Conservation (phyloP, 1,139 yeast species). For the Debaryomyces subglobosus region DNA sequence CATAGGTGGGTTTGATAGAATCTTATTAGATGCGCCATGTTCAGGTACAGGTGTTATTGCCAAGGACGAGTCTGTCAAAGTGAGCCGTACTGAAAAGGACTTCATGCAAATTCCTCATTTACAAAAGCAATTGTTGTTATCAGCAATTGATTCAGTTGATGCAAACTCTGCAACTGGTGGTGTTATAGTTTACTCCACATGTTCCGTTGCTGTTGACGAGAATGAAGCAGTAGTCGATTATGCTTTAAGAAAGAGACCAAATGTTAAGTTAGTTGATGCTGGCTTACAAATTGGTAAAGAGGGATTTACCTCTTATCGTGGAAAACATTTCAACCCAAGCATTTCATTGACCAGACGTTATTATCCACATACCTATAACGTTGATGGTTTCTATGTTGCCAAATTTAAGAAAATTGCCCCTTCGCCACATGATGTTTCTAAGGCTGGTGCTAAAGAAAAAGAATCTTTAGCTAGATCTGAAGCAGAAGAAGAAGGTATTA, state of each 20-base stretch:
- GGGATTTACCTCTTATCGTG: slow-evolving; percentile 92
- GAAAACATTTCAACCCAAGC: slow-evolving; percentile 82
- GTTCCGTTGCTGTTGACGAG: slow-evolving; percentile 98
- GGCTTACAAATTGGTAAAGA: slow-evolving; percentile 95
- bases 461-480: slow-evolving; percentile 80
- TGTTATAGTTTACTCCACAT: slow-evolving; percentile 92
- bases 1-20: slow-evolving; percentile 96
- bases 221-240: slow-evolving; percentile 99
- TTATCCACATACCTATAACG: slow-evolving; percentile 97
- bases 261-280: slow-evolving; percentile 90
- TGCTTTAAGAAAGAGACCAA: slow-evolving; percentile 94
- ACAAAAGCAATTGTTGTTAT: slow-evolving; percentile 88
- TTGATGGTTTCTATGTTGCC: slow-evolving; percentile 98
- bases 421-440: slow-evolving; percentile 79
- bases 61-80: slow-evolving; percentile 94
- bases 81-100: slow-evolving; percentile 92
- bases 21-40: slow-evolving; percentile 96
- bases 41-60: slow-evolving; percentile 99
- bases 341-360: slow-evolving; percentile 87
- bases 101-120: slow-evolving; percentile 95
- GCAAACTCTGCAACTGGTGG: slow-evolving; percentile 93
- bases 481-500: slow-evolving; percentile 77
- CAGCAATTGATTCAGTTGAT: slow-evolving; percentile 97
- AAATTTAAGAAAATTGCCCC: slow-evolving; percentile 91
- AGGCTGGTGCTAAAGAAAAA: slow-evolving; percentile 89